Evolutionary conservation across 768 basidiomycete species (phyloP).

Genomic region (Serendipita sp.): DNA sequence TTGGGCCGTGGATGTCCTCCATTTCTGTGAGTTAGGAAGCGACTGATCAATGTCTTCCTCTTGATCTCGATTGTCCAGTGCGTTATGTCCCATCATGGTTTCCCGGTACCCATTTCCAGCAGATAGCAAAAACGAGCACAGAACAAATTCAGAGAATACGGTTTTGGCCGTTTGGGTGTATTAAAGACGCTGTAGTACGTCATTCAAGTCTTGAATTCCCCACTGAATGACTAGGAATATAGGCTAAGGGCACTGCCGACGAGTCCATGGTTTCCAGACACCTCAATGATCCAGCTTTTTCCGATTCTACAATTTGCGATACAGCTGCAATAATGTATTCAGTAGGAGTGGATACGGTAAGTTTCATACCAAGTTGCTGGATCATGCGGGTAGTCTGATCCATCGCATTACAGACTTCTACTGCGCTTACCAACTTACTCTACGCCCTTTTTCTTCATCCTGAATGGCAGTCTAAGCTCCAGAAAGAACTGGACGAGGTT

Average conservation of each 20-base stretch:
- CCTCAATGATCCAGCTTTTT: neutral
- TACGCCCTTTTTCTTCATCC: slow-evolving; percentile 13
- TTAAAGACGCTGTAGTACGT: neutral
- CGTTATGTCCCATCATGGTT: neutral
- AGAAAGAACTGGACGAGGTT: neutral
- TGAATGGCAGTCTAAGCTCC: neutral
- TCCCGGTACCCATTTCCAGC: neutral
- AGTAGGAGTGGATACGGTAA: neutral
- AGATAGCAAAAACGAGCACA: neutral
- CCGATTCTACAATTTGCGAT: neutral
- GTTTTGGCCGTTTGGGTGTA: neutral
- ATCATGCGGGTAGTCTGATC: neutral
- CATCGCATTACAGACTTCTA: neutral
- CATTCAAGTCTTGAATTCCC: neutral
- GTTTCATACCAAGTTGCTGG: neutral
- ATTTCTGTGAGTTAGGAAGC: neutral
- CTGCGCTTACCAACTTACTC: slow-evolving; percentile 1
- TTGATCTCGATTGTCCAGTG: neutral
- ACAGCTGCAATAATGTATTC: neutral
- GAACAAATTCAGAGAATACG: neutral
- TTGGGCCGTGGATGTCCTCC: neutral
- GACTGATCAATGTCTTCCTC: neutral
- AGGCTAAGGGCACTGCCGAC: neutral
- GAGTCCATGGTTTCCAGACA: neutral
- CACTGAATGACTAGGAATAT: neutral